Evolutionary conservation across 1,139 yeast genomes (phyloP), one percentile per base, ranked within the genome.

Genomic region (Suzukiozyma palmioleophila): DNA sequence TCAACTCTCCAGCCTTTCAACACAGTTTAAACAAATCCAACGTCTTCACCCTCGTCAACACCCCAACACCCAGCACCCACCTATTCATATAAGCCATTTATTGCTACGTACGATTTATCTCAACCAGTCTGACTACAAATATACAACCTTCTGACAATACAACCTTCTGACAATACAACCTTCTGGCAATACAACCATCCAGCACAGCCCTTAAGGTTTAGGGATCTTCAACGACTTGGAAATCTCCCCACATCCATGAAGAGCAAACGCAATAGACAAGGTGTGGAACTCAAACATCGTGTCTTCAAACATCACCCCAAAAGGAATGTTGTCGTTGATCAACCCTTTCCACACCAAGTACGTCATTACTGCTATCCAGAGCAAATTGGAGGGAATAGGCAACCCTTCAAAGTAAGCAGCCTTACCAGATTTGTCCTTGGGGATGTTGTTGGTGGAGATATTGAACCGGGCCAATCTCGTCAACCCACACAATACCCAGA

Each of bases 401-500:
- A 92, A 77, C 9, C 98, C 98, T 68, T 92, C 98, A 60, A 92
- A 92, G 52, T 73, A 77, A 56, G 82, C 77, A 15, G 90, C 79
- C 63, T 89, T 89, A 24, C 96, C 96, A 14, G 74, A 60, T 42
- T 75, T 73, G 58, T 90, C 97, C 66, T 89, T 89, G 39, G 98
- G 97, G 46, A 94, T 78, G 50, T 87, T 86, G 41, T 92, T 84
- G 3, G 94, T 95, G 1, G 97, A 87, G 40, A 94, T 95, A 56
- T 92, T 92, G 66, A 89, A 92, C 57, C 98, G 76, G 8, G 98
- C 98, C 52, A 92, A 74, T 59, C 98, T 79, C 14, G 96, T 84
- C 51, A 92, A 75, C 0, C 97, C 97, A 65, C 97, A 90, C 41
- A 92, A 73, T 2, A 92, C 96, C 75, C 95, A 90, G 60, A 79